phyloP scores from a whole-genome alignment of 352 stramenopile genomes.

The Globisporangium iwayamae region DNA sequence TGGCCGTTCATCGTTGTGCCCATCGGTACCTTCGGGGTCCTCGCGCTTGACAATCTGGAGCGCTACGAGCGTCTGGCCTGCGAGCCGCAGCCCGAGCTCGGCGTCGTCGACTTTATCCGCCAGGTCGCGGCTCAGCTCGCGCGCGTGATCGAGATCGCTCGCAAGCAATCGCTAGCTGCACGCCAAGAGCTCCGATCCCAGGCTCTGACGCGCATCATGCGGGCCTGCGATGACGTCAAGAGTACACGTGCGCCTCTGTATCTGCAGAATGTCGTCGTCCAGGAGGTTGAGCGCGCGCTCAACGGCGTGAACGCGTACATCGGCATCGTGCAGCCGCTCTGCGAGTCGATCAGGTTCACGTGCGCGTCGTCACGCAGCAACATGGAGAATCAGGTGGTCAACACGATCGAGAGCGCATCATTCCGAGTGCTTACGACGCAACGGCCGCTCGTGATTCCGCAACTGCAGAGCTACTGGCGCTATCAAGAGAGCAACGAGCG shows the following conservation, averaged over 20 bases:
- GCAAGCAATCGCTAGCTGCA: slow-evolving; percentile 8
- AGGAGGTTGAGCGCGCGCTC: slow-evolving; percentile 50
- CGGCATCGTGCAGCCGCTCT: slow-evolving; percentile 51
- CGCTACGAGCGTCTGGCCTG: slow-evolving; percentile 35
- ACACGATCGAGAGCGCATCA: slow-evolving; percentile 39
- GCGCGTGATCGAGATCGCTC: slow-evolving; percentile 15
- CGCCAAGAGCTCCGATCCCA: slow-evolving; percentile 21
- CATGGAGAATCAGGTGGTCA: slow-evolving; percentile 46
- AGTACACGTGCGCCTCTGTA: slow-evolving; percentile 21
- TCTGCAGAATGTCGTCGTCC: slow-evolving; percentile 43
- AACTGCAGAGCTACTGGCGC: slow-evolving; percentile 31
- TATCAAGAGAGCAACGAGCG: slow-evolving; percentile 26
- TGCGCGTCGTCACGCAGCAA: slow-evolving; percentile 38
- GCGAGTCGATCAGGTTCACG: slow-evolving; percentile 45
- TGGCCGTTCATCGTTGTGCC: slow-evolving; percentile 73
- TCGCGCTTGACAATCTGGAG: slow-evolving; percentile 65
- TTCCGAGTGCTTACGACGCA: slow-evolving; percentile 56
- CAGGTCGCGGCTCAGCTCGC: slow-evolving; percentile 28
- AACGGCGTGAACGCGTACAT: slow-evolving; percentile 68
- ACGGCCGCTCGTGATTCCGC: slow-evolving; percentile 38
- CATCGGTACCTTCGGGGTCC: slow-evolving; percentile 37
- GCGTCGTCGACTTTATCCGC: slow-evolving; percentile 70
- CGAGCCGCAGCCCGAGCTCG: slow-evolving; percentile 59
- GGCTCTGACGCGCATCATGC: slow-evolving; percentile 49
- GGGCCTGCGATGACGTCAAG: slow-evolving; percentile 39